These are phyloP conservation scores for Cephalotrichum gorgonifer DNA, from an alignment of 2,329 filamentous ascomycete genomes.

Conservation along the genomic window DNA sequence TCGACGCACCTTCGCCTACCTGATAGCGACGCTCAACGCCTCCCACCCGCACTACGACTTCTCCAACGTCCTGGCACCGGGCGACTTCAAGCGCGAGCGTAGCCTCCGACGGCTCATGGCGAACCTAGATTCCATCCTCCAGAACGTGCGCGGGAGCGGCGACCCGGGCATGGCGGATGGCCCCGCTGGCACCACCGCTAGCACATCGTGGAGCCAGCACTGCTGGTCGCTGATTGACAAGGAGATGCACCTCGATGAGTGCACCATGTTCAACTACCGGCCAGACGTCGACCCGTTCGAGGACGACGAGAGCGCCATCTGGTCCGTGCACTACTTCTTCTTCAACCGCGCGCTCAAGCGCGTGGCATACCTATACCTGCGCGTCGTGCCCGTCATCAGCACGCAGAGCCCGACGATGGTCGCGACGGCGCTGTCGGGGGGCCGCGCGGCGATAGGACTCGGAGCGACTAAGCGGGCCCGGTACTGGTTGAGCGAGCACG, in stretches of 20 bases:
- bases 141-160: conserved; percentile 63
- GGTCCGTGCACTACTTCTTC: conserved; percentile 95
- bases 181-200: conserved; percentile 22
- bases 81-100: conserved; percentile 80
- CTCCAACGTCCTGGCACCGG: conserved; percentile 77
- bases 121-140: conserved; percentile 76
- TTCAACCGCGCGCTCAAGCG: conserved; percentile 90
- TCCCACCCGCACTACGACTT: conserved; percentile 92
- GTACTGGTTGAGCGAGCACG: conserved; percentile 74
- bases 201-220: conserved; percentile 68
- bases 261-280: conserved; percentile 79
- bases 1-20: conserved; percentile 85
- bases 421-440: conserved; percentile 4
- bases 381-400: conserved; percentile 71
- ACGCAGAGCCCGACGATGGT: conserved; percentile 43
- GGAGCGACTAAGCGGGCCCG: conserved; percentile 57
- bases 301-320: conserved; percentile 86
- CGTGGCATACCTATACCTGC: conserved; percentile 86
- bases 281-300: conserved; percentile 86
- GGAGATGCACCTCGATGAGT: conserved; percentile 86
- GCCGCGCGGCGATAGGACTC: not conserved
- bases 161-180: conserved; percentile 19
- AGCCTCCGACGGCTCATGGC: conserved; percentile 74
- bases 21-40: conserved; percentile 93
- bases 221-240: conserved; percentile 92